Evolutionary conservation across 179 eudicot species (phyloP).

Genomic region (Silene coronaria): DNA sequence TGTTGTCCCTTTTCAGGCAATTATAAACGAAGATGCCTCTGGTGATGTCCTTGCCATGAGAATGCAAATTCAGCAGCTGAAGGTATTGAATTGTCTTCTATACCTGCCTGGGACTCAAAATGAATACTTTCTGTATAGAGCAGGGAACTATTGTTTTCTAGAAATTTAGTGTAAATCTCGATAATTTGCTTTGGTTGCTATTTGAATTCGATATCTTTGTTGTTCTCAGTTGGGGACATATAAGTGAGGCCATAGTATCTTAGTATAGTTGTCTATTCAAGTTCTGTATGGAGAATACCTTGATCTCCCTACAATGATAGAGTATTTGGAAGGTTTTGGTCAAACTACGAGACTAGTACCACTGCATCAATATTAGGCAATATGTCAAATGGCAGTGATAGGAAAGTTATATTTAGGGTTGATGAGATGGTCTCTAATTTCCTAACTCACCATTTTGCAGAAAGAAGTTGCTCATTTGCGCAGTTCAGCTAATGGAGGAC

Average conservation of each 20-base stretch:
- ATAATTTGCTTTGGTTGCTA: background rate
- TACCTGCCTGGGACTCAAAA: background rate
- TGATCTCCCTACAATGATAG: background rate
- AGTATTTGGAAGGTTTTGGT: background rate
- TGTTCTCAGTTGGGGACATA: background rate
- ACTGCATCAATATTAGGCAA: background rate
- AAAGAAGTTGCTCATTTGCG: slow-evolving; percentile 85
- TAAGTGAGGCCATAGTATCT: background rate
- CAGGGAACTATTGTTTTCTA: background rate
- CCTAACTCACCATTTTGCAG: slow-evolving; percentile 36
- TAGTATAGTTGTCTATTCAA: background rate
- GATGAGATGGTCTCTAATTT: slow-evolving; percentile 5
- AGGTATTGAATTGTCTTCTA: slow-evolving; percentile 45
- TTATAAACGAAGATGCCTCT: slow-evolving; percentile 98
- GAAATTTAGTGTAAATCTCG: background rate
- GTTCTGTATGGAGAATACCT: background rate
- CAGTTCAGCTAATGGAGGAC: slow-evolving; percentile 60
- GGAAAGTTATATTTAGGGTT: background rate
- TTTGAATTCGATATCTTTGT: background rate
- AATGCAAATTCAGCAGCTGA: slow-evolving; percentile 87
- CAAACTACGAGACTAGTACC: too few relatives aligned
- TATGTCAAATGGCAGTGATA: background rate
- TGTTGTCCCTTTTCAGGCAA: slow-evolving; percentile 44
- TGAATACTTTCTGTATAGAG: background rate
- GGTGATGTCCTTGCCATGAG: slow-evolving; percentile 97